Percentiles rank a stretch among this genome's conserved stretches.
These are phyloP conservation scores for Solanum chmielewskii DNA, from an alignment of 257 asterid genomes.

Conservation along the genomic window DNA sequence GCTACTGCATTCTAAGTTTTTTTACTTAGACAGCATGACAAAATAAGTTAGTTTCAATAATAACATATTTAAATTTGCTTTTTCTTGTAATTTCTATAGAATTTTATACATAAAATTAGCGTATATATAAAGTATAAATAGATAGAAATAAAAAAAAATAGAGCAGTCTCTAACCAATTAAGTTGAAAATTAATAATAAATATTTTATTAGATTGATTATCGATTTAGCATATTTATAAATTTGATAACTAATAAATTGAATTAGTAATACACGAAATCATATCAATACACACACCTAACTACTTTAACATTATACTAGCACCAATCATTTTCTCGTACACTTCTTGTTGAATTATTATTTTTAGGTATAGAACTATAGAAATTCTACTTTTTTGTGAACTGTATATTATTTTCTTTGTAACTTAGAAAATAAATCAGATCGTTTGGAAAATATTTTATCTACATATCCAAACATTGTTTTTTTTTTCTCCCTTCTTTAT, in stretches of 20 bases:
- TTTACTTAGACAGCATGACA: not conserved
- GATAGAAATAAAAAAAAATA: not conserved
- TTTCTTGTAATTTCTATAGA: too few species aligned
- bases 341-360: not conserved
- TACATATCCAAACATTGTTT: not conserved
- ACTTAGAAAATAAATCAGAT: not conserved
- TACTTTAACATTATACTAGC: not conserved
- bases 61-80: too few species aligned
- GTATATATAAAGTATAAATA: too few species aligned
- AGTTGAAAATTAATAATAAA: too few species aligned
- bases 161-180: not conserved
- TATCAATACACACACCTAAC: not conserved
- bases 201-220: too few species aligned
- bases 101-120: too few species aligned
- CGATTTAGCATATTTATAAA: too few species aligned
- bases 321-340: not conserved
- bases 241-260: fast-evolving
- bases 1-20: not conserved
- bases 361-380: not conserved
- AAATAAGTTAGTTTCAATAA: too few species aligned
- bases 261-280: too few species aligned
- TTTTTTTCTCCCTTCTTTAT: not conserved
- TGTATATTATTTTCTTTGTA: not conserved
- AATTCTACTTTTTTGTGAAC: not conserved
- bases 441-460: not conserved